A percentile compares a stretch with the other conserved stretches of the same genome.
Conservation (phyloP, 1,284 basidiomycete species). For the Fistulinella cinereoalba region DNA sequence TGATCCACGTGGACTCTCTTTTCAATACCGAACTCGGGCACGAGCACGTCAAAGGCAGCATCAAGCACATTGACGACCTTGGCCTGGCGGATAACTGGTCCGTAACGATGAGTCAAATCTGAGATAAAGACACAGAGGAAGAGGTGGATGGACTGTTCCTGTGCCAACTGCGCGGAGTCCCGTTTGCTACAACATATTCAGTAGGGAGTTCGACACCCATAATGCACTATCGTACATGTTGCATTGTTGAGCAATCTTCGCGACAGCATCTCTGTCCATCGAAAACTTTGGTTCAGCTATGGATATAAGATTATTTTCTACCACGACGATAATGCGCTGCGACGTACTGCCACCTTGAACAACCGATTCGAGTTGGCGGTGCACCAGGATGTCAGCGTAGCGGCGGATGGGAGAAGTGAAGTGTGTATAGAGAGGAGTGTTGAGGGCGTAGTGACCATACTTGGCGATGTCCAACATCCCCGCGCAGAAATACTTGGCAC, state of each 20-base stretch:
- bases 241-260: conserved; percentile 96
- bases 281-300: conserved; percentile 82
- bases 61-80: conserved; percentile 93
- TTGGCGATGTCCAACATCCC: conserved; percentile 99
- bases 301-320: conserved; percentile 7
- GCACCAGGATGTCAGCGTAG: conserved; percentile 94
- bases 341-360: conserved; percentile 65
- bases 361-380: conserved; percentile 95
- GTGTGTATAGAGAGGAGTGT: conserved; percentile 92
- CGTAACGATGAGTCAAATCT: conserved; percentile 91
- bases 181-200: conserved; percentile 61
- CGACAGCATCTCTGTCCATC: conserved; percentile 96
- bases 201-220: not conserved
- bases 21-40: conserved; percentile 95
- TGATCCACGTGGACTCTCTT: conserved; percentile 98
- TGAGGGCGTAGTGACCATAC: conserved; percentile 92
- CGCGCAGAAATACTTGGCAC: conserved; percentile 97
- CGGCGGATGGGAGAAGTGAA: conserved; percentile 94
- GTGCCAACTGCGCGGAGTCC: conserved; percentile 86
- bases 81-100: conserved; percentile 91
- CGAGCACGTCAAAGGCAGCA: conserved; percentile 91
- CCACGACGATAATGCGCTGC: not conserved
- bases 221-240: conserved; percentile 68
- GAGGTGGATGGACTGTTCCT: conserved; percentile 95
- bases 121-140: conserved; percentile 92